phyloP scores from a whole-genome alignment of 2,329 filamentous ascomycete species.

The Bipolaris sorokiniana region DNA sequence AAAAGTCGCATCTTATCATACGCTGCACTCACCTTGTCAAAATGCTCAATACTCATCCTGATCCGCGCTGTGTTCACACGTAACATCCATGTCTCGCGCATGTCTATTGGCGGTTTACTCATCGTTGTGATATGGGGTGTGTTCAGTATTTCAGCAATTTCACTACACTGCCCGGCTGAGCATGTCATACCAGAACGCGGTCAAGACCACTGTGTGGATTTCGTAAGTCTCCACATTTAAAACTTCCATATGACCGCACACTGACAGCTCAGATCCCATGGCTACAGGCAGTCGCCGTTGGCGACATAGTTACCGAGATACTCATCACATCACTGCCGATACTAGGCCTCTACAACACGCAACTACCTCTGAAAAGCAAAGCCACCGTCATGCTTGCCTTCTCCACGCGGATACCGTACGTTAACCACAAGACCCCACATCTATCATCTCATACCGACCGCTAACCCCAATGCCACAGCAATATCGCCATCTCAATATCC shows the following conservation, averaged over 20 bases:
- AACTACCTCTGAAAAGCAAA: conserved; percentile 2
- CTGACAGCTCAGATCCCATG: conserved; percentile 2
- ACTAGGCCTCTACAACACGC: conserved; percentile 3
- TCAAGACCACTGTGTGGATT: neutral
- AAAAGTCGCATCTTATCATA: neutral
- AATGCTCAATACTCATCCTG: conserved; percentile 8
- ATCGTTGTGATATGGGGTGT: conserved; percentile 1
- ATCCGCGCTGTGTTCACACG: conserved; percentile 2
- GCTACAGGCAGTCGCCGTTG: neutral
- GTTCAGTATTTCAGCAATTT: neutral
- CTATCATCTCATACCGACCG: neutral
- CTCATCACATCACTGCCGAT: conserved; percentile 4
- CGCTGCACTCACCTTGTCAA: conserved; percentile 10
- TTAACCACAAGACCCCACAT: neutral
- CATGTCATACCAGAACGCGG: neutral
- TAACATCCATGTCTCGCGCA: neutral
- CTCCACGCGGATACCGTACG: conserved; percentile 9
- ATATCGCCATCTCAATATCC: conserved; percentile 2
- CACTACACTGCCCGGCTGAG: neutral
- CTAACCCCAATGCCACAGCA: neutral
- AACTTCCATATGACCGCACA: too few species aligned
- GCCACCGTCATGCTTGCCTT: conserved; percentile 8
- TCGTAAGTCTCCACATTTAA: neutral
- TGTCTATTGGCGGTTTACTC: neutral
- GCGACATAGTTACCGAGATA: conserved; percentile 6